Conservation (phyloP, 1,284 basidiomycete species). For the Apiotrichum sp. region DNA sequence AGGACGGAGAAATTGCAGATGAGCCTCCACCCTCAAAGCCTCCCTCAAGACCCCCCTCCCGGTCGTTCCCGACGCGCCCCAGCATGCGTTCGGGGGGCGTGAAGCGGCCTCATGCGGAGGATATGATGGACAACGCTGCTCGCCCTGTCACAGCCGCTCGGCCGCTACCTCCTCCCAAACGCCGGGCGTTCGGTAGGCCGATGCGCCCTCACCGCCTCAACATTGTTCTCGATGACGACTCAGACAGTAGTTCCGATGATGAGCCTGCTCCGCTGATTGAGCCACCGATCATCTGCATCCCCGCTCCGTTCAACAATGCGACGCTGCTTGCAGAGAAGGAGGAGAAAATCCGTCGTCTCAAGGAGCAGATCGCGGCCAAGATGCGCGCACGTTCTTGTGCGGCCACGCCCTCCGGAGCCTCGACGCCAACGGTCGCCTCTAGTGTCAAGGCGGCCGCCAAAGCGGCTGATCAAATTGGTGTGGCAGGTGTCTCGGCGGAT, state of each 20-base stretch:
- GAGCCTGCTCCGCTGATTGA: neutral
- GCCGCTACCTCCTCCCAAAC: constrained; percentile 9
- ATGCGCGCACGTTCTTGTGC: constrained; percentile 13
- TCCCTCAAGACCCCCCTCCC: neutral
- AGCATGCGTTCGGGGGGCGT: constrained; percentile 17
- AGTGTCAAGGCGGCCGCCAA: constrained; percentile 4
- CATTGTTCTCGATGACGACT: constrained; percentile 26
- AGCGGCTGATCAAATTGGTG: constrained; percentile 6
- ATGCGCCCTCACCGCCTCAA: constrained; percentile 20
- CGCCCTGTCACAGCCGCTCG: constrained; percentile 10
- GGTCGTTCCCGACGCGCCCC: neutral
- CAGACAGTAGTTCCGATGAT: constrained; percentile 22
- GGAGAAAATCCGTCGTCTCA: constrained; percentile 29
- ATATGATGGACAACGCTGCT: constrained; percentile 28
- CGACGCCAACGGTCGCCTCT: constrained; percentile 3
- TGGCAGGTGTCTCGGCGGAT: neutral
- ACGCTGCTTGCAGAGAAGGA: constrained; percentile 28
- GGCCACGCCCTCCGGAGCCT: constrained; percentile 4
- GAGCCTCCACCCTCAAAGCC: neutral
- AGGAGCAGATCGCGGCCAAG: constrained; percentile 31
- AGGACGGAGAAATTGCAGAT: constrained; percentile 38
- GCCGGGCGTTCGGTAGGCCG: constrained; percentile 23
- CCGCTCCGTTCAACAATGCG: constrained; percentile 14
- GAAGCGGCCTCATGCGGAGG: constrained; percentile 37
- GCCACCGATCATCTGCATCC: constrained; percentile 8